These are phyloP conservation scores for Globisporangium cystogenes DNA, from an alignment of 352 stramenopile species.

Conservation along the genomic window DNA sequence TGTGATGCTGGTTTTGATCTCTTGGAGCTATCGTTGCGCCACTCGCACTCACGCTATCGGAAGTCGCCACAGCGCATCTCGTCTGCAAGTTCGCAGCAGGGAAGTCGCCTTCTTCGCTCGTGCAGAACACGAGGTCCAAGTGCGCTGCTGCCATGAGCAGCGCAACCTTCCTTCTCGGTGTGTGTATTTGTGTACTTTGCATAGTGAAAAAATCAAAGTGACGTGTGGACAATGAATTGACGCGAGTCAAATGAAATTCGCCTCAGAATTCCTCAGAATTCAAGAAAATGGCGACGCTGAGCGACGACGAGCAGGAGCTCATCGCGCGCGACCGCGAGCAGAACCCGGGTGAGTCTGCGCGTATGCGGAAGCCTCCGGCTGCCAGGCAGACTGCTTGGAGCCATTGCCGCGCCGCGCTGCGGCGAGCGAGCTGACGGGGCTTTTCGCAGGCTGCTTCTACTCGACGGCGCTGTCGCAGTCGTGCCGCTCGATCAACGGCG, in stretches of 20 bases:
- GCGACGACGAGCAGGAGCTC: conserved; percentile 62
- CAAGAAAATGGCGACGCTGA: conserved; percentile 41
- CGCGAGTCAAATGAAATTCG: no score
- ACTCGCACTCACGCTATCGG: not conserved
- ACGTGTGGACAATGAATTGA: no score
- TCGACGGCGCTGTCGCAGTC: conserved; percentile 74
- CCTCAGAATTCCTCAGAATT: no score
- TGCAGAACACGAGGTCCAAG: conserved; percentile 29
- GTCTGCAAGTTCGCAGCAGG: conserved; percentile 14
- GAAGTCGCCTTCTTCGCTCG: conserved; percentile 27
- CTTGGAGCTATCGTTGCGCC: no score
- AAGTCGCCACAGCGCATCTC: not conserved
- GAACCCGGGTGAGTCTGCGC: conserved; percentile 33
- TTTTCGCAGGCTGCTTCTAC: conserved; percentile 60
- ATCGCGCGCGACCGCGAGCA: conserved; percentile 69
- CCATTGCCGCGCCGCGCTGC: not conserved
- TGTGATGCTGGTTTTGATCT: not conserved
- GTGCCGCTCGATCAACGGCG: conserved; percentile 72
- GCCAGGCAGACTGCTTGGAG: no score
- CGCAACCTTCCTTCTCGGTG: no score
- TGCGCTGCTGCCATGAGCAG: not conserved
- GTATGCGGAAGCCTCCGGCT: no score
- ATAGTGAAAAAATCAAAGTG: no score
- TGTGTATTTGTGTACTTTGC: no score
- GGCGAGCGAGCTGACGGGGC: not conserved